A percentile compares a stretch with the other conserved stretches of the same genome.
Evolutionary conservation across 257 asterid species (phyloP).

Genomic region (Voacanga thouarsii): DNA sequence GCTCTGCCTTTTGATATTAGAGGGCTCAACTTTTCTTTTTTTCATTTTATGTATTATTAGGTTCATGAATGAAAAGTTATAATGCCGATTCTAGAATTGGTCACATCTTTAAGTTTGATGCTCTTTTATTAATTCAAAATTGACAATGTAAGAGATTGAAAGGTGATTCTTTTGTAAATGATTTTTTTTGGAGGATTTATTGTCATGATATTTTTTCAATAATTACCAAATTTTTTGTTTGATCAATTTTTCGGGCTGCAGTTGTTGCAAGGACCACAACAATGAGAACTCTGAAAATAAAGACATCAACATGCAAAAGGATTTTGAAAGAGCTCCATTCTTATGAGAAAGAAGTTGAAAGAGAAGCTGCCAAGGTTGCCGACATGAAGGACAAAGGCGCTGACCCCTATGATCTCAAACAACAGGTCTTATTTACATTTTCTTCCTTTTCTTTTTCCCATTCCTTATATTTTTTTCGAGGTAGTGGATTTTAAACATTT

Average conservation of each 20-base stretch:
- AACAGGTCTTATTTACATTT: slow-evolving; percentile 50
- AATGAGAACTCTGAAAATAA: slow-evolving; percentile 72
- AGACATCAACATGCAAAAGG: slow-evolving; percentile 80
- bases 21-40: neutral
- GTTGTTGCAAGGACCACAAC: neutral
- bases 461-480: neutral
- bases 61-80: no score
- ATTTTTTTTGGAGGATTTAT: neutral
- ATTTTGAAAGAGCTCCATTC: slow-evolving; percentile 77
- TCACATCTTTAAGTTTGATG: neutral
- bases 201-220: no score
- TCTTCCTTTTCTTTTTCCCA: neutral
- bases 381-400: slow-evolving; percentile 81
- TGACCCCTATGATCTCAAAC: slow-evolving; percentile 85
- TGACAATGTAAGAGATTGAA: neutral
- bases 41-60: no score
- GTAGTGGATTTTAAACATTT: neutral
- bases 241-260: neutral
- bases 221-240: no score
- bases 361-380: slow-evolving; percentile 77
- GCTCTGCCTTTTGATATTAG: neutral
- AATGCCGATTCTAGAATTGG: neutral
- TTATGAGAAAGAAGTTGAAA: slow-evolving; percentile 82
- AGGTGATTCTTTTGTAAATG: neutral
- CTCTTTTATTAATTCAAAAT: neutral